Evolutionary conservation across 2,329 filamentous ascomycete genomes (phyloP).

Genomic region (Lachnellula arida): DNA sequence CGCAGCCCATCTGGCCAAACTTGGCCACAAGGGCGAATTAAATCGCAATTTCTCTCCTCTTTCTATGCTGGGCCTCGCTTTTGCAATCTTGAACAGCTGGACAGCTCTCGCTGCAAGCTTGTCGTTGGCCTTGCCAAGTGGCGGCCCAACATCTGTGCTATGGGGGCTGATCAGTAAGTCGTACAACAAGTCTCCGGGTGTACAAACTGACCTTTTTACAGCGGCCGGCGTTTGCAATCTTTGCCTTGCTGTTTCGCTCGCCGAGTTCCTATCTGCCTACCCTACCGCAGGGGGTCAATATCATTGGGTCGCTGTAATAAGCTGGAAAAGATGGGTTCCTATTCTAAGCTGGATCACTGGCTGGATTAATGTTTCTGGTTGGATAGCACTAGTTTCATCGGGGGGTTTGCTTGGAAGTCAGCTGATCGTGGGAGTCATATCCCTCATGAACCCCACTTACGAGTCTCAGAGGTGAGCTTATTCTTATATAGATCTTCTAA

Average conservation of each 20-base stretch:
- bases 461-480: constrained; percentile 38
- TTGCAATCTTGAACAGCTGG: constrained; percentile 55
- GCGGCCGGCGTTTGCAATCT: constrained; percentile 49
- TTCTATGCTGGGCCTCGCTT: constrained; percentile 55
- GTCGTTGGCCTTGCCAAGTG: constrained; percentile 58
- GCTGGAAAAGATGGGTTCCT: constrained; percentile 41
- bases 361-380: constrained; percentile 44
- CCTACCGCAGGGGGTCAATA: constrained; percentile 54
- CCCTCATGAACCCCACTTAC: constrained; percentile 45
- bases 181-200: constrained; percentile 34
- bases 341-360: constrained; percentile 42
- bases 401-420: constrained; percentile 50
- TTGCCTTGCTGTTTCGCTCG: constrained; percentile 52
- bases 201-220: constrained; percentile 45
- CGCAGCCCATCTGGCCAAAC: constrained; percentile 43
- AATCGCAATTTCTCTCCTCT: constrained; percentile 51
- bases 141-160: constrained; percentile 65
- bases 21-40: constrained; percentile 46
- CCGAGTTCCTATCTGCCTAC: constrained; percentile 52
- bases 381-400: constrained; percentile 42
- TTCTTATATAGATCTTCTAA: too few species aligned
- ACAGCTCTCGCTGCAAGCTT: constrained; percentile 44
- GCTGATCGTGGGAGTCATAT: constrained; percentile 49
- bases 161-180: constrained; percentile 60
- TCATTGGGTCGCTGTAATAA: constrained; percentile 53